Base-by-base conservation (phyloP, 495 filamentous ascomycete species). In the Penicillium crystallinum region DNA sequence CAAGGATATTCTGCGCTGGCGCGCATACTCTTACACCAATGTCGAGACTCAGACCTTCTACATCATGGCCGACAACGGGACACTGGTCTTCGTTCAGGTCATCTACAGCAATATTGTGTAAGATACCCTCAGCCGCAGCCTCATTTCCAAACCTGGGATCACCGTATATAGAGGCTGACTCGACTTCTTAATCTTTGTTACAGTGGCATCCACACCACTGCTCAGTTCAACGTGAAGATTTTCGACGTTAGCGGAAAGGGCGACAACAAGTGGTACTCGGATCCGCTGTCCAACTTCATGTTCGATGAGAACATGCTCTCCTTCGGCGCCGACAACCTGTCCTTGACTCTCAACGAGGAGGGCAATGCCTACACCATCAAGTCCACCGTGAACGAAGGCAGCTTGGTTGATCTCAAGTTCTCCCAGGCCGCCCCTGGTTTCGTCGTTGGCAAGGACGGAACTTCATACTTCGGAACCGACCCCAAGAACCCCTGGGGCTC, bases 11-110 rank as follows among this genome's bases (percentile, higher is more conserved):
- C 58, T 96, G 56, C 86, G 80, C 79, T 98, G 93, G 93, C 70
- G 71, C 51, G 82, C 79, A 4, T 77, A 88, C 76, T 86, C 90
- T 47, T 86, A 84, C 54, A 97, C 93, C 54, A 85, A 80, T 64
- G 93, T 96, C 50, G 93, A 98, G 74, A 97, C 91, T n/a, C 88
- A 97, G 74, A 90, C 81, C 52, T 98, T 97, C 74, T 97, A 98
- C 73, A 70, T 95, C 66, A 86, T 85, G 75, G 74, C 87, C 40
- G 88, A 96, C 52, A 77, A 70, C 50, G 95, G 93, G 15, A 77
- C 83, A 54, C 64, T 92, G 55, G 90, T 79, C 6, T 78, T 96
- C 69, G 82, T 79, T 45, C 95, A 97, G 77, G 79, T 97, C 68
- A 96, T 97, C 66, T 97, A 97, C 80, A 96, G 87, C 73, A 98